phyloP scores from a whole-genome alignment of 2,329 filamentous ascomycete species.

The Botrytis elliptica region DNA sequence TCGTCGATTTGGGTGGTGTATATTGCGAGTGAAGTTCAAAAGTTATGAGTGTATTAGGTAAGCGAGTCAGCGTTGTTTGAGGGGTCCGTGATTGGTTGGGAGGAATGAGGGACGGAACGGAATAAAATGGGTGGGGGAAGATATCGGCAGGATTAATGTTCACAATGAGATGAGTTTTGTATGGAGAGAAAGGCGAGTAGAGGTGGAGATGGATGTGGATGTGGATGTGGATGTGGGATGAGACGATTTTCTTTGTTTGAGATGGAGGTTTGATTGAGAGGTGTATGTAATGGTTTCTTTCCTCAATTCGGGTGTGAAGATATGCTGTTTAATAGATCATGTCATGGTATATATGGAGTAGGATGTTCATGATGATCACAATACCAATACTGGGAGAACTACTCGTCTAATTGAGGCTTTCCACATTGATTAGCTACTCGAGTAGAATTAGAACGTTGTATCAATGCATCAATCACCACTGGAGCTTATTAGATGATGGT shows the following conservation, averaged over 20 bases:
- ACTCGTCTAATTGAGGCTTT: neutral
- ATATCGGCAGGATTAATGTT: neutral
- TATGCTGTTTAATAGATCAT: neutral
- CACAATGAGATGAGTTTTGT: neutral
- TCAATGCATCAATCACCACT: neutral
- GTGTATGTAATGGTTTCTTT: neutral
- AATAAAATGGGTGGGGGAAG: constrained; percentile 7
- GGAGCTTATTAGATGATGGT: neutral
- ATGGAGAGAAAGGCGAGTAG: too few species aligned
- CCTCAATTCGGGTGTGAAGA: neutral
- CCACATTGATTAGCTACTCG: neutral
- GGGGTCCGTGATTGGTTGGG: neutral
- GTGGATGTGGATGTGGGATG: neutral
- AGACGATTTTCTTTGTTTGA: constrained; percentile 6
- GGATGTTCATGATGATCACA: neutral
- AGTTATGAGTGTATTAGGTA: constrained; percentile 21
- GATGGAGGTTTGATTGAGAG: neutral
- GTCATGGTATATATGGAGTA: neutral
- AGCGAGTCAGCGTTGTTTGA: constrained; percentile 14
- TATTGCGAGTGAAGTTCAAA: constrained; percentile 15
- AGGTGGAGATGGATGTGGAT: neutral
- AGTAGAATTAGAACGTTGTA: neutral
- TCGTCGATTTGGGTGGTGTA: constrained; percentile 22
- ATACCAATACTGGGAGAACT: neutral
- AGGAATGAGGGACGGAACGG: constrained; percentile 8